A percentile compares a stretch with the other conserved stretches of the same genome.
phyloP scores from a whole-genome alignment of 129 eudicot genomes.

The Tagetes patula region DNA sequence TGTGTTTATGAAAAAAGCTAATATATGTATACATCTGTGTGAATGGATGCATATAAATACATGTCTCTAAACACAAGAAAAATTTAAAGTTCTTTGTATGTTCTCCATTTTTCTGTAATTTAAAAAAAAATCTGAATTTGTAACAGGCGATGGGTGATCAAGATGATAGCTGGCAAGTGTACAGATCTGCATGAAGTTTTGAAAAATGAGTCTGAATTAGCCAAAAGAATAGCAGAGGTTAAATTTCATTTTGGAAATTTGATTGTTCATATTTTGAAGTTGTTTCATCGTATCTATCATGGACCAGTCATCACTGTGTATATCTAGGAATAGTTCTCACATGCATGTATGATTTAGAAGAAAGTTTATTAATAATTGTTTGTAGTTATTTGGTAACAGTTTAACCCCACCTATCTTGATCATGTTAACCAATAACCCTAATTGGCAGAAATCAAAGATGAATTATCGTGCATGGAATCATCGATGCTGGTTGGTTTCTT shows the following conservation, averaged over 20 bases:
- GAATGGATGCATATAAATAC: neutral
- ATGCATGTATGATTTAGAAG: neutral
- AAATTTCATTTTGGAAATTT: conserved; percentile 24
- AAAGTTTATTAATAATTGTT: conserved; percentile 2
- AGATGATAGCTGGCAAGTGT: conserved; percentile 63
- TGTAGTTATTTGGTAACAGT: conserved; percentile 5
- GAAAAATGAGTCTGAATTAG: conserved; percentile 69
- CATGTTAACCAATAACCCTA: conserved; percentile 25
- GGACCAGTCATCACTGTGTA: conserved; percentile 2
- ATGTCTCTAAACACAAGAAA: neutral
- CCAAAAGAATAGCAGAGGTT: conserved; percentile 79
- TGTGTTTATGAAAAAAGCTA: conserved; percentile 6
- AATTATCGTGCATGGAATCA: conserved; percentile 97
- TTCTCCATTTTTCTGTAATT: conserved; percentile 18
- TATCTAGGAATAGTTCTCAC: neutral
- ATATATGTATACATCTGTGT: neutral
- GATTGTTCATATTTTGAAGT: conserved; percentile 6
- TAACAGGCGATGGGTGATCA: conserved; percentile 94
- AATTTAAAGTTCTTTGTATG: neutral
- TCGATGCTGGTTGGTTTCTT: conserved; percentile 80
- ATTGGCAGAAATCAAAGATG: conserved; percentile 78
- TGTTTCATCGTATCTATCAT: conserved; percentile 5
- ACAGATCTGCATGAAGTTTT: conserved; percentile 67
- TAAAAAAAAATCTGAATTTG: conserved; percentile 26
- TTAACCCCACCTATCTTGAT: neutral